These are phyloP conservation scores for Colletotrichum limetticola DNA, from an alignment of 2,329 filamentous ascomycete species.

Conservation along the genomic window DNA sequence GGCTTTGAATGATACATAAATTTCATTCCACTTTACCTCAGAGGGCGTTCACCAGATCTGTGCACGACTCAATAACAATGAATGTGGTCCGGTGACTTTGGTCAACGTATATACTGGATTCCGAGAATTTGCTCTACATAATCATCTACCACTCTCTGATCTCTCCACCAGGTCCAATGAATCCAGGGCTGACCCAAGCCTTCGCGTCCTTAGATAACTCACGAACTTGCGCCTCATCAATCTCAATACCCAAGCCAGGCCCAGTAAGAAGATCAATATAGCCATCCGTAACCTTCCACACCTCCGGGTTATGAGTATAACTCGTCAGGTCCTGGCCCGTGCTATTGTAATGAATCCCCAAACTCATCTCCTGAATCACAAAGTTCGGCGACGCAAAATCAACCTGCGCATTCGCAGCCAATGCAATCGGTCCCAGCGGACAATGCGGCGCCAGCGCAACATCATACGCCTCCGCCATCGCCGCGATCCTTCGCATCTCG, in stretches of 20 bases:
- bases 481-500: conserved; percentile 75
- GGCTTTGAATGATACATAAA: too few relatives aligned
- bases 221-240: conserved; percentile 76
- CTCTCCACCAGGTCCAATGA: conserved; percentile 74
- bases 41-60: too few relatives aligned
- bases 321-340: conserved; percentile 73
- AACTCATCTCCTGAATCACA: conserved; percentile 80
- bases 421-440: conserved; percentile 76
- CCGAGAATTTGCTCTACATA: too few relatives aligned
- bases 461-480: conserved; percentile 79
- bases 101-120: too few relatives aligned
- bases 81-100: too few relatives aligned
- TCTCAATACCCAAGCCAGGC: conserved; percentile 74
- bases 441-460: conserved; percentile 80
- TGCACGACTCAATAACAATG: too few relatives aligned
- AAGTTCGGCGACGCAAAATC: conserved; percentile 72
- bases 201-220: conserved; percentile 66
- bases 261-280: conserved; percentile 70
- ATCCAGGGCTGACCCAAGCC: conserved; percentile 74
- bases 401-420: conserved; percentile 78
- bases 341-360: conserved; percentile 84
- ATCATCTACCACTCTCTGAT: conserved; percentile 69
- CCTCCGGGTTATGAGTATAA: conserved; percentile 72
- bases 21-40: too few relatives aligned
- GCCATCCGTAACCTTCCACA: conserved; percentile 75